These are phyloP conservation scores for Neofusicoccum parvum DNA, from an alignment of 2,329 filamentous ascomycete genomes.

Conservation along the genomic window DNA sequence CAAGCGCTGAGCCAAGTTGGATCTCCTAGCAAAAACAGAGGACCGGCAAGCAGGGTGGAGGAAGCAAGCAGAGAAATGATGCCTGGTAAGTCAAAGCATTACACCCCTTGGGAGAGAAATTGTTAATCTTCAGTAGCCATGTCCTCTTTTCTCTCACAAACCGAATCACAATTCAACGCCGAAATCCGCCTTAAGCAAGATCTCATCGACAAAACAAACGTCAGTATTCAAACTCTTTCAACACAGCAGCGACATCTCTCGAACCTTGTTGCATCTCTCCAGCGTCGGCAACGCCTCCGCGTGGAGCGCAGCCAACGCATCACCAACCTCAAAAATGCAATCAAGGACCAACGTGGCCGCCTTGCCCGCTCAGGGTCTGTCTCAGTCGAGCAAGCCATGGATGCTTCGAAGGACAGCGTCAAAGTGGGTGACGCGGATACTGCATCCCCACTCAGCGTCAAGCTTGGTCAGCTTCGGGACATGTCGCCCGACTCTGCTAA, in stretches of 20 bases:
- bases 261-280: slow-evolving; percentile 70
- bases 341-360: slow-evolving; percentile 64
- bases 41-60: slow-evolving; percentile 54
- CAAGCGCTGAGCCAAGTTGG: slow-evolving; percentile 38
- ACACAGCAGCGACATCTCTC: slow-evolving; percentile 77
- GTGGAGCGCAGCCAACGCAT: slow-evolving; percentile 71
- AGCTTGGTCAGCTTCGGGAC: slow-evolving; percentile 11
- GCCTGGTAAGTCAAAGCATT: slow-evolving; percentile 60
- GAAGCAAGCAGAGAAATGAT: slow-evolving; percentile 81
- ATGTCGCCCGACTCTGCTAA: slow-evolving; percentile 38
- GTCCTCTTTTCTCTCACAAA: slow-evolving; percentile 77
- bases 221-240: slow-evolving; percentile 77
- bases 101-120: slow-evolving; percentile 1
- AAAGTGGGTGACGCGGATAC: slow-evolving; percentile 52
- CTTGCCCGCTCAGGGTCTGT: slow-evolving; percentile 16
- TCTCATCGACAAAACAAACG: slow-evolving; percentile 78
- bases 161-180: slow-evolving; percentile 75
- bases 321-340: slow-evolving; percentile 73
- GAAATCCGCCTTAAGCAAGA: slow-evolving; percentile 84
- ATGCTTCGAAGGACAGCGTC: slow-evolving; percentile 52
- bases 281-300: slow-evolving; percentile 64
- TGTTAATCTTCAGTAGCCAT: slow-evolving; percentile 60
- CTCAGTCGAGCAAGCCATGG: slow-evolving; percentile 11
- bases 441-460: neutral
- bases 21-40: slow-evolving; percentile 42